Percentiles rank a stretch among this genome's conserved stretches.
Evolutionary conservation across 2,329 filamentous ascomycete species (phyloP).

Genomic region (Cladosporium oxysporum): DNA sequence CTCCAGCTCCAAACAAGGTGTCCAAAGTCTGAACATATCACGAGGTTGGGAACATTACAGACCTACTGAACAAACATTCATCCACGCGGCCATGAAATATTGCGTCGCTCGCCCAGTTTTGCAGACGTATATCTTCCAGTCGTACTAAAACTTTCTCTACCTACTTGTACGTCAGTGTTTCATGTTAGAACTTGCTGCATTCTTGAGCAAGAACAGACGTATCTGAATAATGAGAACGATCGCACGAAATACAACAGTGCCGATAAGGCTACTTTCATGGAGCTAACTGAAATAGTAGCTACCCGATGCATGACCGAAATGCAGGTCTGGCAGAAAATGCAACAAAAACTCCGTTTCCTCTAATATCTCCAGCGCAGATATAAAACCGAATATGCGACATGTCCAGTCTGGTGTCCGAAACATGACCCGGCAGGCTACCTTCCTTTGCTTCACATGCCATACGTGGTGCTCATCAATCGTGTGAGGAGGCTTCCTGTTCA

Average conservation of each 20-base stretch:
- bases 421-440: background rate
- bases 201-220: background rate
- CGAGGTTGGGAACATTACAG: too few relatives aligned
- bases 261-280: constrained; percentile 1
- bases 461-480: constrained; percentile 12
- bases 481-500: background rate
- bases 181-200: background rate
- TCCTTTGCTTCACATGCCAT: background rate
- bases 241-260: background rate
- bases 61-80: too few relatives aligned
- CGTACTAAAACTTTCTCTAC: background rate
- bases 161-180: background rate
- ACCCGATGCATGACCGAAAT: background rate
- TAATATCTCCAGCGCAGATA: background rate
- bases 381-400: background rate
- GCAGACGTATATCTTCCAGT: too few relatives aligned
- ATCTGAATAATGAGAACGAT: background rate
- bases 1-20: too few relatives aligned
- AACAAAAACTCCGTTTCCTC: constrained; percentile 2
- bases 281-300: background rate
- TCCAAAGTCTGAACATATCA: too few relatives aligned
- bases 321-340: background rate
- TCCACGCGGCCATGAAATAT: too few relatives aligned
- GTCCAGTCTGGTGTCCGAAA: background rate
- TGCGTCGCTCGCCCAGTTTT: background rate